These are phyloP conservation scores for Cotoneaster glaucophyllus DNA, from an alignment of 306 rosid genomes.

Conservation along the genomic window DNA sequence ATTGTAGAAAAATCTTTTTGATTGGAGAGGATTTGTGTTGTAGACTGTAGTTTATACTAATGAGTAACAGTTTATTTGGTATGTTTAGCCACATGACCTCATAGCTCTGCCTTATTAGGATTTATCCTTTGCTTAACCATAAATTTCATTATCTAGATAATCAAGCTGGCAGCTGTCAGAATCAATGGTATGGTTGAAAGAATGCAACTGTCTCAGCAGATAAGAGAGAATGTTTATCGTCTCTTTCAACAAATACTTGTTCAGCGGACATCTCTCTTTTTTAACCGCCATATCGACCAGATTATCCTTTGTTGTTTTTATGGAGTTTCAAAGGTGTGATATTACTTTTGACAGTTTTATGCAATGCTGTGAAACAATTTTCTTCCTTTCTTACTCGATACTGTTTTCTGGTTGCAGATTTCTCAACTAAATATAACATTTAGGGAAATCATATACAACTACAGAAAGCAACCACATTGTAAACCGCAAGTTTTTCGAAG, in stretches of 20 bases:
- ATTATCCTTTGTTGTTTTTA: constrained; percentile 91
- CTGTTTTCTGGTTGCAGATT: constrained; percentile 56
- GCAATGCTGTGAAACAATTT: constrained; percentile 6
- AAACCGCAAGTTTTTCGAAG: constrained; percentile 88
- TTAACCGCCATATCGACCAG: constrained; percentile 95
- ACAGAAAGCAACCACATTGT: constrained; percentile 92
- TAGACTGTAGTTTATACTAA: background rate
- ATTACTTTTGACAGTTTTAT: constrained; percentile 10
- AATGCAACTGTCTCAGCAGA: constrained; percentile 78
- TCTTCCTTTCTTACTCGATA: constrained; percentile 9
- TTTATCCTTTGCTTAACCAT: background rate
- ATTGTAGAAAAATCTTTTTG: background rate
- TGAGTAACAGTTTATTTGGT: background rate
- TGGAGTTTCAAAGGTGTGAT: constrained; percentile 83
- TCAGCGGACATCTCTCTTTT: constrained; percentile 75
- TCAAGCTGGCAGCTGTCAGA: constrained; percentile 96
- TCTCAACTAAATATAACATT: constrained; percentile 83
- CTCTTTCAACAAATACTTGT: constrained; percentile 84
- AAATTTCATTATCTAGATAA: constrained; percentile 43
- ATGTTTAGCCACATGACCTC: background rate
- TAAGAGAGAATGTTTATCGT: constrained; percentile 81
- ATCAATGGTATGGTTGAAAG: constrained; percentile 96
- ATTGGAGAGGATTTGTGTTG: background rate
- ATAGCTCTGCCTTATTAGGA: background rate
- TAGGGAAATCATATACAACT: constrained; percentile 78